phyloP scores from a whole-genome alignment of 805 yeast species.

The Saccharomyces paradoxus region DNA sequence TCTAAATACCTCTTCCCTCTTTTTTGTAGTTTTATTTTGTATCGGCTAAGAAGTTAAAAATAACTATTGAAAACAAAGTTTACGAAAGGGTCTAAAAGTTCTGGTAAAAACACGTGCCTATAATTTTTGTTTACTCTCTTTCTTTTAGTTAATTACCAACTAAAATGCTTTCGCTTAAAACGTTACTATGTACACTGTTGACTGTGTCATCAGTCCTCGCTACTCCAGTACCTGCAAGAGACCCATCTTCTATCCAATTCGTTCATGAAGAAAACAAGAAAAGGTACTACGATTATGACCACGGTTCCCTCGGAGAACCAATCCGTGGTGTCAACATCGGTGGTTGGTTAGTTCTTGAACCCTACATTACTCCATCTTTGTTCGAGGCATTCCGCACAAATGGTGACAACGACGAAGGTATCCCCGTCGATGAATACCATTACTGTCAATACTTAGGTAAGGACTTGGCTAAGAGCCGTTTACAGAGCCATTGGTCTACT shows the following conservation, averaged over 20 bases:
- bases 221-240: conserved; percentile 15
- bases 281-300: conserved; percentile 19
- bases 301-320: conserved; percentile 4
- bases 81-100: background rate
- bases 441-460: conserved; percentile 53
- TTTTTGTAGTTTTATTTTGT: background rate
- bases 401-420: conserved; percentile 28
- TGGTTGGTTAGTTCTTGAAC: conserved; percentile 86
- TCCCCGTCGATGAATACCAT: conserved; percentile 82
- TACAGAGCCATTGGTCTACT: conserved; percentile 67
- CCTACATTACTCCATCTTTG: conserved; percentile 74
- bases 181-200: background rate
- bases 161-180: background rate
- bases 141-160: background rate
- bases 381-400: conserved; percentile 44
- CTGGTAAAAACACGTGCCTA: background rate
- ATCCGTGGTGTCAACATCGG: conserved; percentile 69
- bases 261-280: conserved; percentile 14
- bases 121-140: background rate
- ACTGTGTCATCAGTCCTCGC: conserved; percentile 1
- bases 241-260: conserved; percentile 11
- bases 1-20: background rate
- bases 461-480: conserved; percentile 41
- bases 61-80: background rate
- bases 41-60: background rate